A percentile compares a stretch with the other conserved stretches of the same genome.
Conservation (phyloP, 108 stramenopile genomes). For the Nannochloropsis gaditana region DNA sequence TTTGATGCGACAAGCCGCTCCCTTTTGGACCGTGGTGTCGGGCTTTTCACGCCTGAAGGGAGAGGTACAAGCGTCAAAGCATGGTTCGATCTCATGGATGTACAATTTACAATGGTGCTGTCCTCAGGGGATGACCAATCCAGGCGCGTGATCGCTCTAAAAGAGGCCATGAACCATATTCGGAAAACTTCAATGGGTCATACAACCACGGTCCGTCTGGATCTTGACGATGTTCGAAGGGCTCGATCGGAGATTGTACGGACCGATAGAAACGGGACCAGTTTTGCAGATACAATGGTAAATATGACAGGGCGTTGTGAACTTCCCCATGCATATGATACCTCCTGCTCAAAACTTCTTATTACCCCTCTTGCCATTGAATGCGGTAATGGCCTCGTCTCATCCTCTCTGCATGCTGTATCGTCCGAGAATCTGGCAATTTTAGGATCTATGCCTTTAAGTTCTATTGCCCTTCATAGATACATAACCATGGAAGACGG, state of each 20-base stretch:
- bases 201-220: not conserved
- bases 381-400: not conserved
- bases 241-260: not conserved
- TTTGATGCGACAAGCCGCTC: not conserved
- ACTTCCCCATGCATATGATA: not conserved
- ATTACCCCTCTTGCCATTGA: not conserved
- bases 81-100: not conserved
- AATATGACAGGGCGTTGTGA: not conserved
- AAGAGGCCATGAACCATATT: not conserved
- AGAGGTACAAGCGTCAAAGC: not conserved
- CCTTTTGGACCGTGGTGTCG: not conserved
- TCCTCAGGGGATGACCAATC: not conserved
- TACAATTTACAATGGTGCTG: not conserved
- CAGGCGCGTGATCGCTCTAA: not conserved
- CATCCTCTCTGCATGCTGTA: not conserved
- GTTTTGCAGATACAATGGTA: not conserved
- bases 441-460: not conserved
- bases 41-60: not conserved
- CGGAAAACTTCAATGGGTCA: not conserved
- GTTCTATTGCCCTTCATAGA: not conserved
- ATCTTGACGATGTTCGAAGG: not conserved
- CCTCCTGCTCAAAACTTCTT: not conserved
- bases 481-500: not conserved
- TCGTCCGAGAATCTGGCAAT: not conserved
- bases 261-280: not conserved